phyloP scores from a whole-genome alignment of 2,329 filamentous ascomycete genomes.

The Fusarium nurragi region DNA sequence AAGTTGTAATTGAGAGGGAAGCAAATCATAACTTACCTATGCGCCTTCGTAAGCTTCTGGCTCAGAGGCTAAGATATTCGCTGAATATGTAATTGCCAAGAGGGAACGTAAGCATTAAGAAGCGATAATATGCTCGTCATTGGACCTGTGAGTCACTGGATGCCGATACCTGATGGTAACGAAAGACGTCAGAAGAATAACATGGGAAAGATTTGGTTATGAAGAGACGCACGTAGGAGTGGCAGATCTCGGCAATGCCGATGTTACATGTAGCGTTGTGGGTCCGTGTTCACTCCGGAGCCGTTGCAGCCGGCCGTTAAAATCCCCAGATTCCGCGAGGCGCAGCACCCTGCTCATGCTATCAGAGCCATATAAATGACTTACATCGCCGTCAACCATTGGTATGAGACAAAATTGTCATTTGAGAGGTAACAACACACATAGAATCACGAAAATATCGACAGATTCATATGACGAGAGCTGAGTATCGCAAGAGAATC shows the following conservation, averaged over 20 bases:
- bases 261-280: not conserved
- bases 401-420: not conserved
- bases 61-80: not conserved
- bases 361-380: not conserved
- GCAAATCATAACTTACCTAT: no score
- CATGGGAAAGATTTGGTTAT: no score
- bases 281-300: constrained; percentile 2
- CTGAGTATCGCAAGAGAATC: not conserved
- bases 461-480: rapidly evolving
- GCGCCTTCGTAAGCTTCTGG: not conserved
- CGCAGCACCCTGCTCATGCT: constrained; percentile 11
- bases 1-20: no score
- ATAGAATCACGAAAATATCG: rapidly evolving
- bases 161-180: no score
- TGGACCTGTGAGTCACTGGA: not conserved
- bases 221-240: not conserved
- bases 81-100: not conserved
- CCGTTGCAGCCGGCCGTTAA: constrained; percentile 15
- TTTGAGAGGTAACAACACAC: rapidly evolving
- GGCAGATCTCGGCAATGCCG: constrained; percentile 9
- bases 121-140: not conserved
- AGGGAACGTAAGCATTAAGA: not conserved
- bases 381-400: not conserved
- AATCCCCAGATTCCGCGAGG: constrained; percentile 23
- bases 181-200: not conserved